Evolutionary conservation across 352 stramenopile species (phyloP).

Genomic region (Globisporangium radiosum): DNA sequence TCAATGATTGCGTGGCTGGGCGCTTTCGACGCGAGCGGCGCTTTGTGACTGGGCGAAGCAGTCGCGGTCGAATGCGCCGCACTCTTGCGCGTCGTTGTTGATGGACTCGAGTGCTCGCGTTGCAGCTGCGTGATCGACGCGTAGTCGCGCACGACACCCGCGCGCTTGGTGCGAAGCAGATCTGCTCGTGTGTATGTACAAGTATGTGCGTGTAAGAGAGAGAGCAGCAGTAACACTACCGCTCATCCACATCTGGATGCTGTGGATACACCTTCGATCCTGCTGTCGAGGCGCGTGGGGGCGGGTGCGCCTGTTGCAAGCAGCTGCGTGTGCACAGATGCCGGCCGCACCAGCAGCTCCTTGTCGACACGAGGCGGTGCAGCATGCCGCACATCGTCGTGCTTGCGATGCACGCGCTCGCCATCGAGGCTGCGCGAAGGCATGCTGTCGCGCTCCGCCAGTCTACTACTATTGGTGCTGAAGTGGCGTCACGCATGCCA

Average conservation of each 20-base stretch:
- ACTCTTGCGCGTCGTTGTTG: conserved; percentile 4
- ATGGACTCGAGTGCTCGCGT: conserved; percentile 13
- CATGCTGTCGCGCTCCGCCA: background rate
- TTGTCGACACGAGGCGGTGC: background rate
- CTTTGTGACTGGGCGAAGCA: background rate
- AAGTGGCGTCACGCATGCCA: too few relatives aligned
- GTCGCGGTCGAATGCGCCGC: background rate
- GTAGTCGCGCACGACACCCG: conserved; percentile 1
- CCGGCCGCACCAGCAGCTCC: background rate
- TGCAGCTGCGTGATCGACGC: conserved; percentile 4
- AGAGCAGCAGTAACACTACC: background rate
- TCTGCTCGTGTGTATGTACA: conserved; percentile 1
- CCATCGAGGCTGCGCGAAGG: background rate
- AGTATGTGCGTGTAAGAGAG: background rate
- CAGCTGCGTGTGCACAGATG: too few relatives aligned
- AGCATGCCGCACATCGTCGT: background rate
- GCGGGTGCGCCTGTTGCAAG: background rate
- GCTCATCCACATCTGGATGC: too few relatives aligned
- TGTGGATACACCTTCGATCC: conserved; percentile 6
- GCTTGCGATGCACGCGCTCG: background rate
- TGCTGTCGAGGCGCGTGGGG: conserved; percentile 5
- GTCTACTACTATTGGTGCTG: background rate
- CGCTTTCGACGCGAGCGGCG: background rate
- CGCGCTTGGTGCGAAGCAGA: conserved; percentile 7
- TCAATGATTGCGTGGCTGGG: background rate